Evolutionary conservation across 2,329 filamentous ascomycete genomes (phyloP).

Genomic region (Colletotrichum spinosum): DNA sequence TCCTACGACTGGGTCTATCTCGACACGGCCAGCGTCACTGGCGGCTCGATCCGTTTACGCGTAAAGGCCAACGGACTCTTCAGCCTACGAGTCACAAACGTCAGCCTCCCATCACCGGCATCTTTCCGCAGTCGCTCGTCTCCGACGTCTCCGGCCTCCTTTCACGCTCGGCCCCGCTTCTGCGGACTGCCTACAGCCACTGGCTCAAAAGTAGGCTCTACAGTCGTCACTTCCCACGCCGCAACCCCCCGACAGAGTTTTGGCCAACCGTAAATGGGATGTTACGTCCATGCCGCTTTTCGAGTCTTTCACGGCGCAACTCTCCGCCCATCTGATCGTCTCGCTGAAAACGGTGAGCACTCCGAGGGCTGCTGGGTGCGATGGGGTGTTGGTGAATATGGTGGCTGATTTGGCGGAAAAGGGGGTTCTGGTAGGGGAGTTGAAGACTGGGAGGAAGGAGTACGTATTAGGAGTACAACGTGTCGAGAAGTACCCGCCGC

Average conservation of each 20-base stretch:
- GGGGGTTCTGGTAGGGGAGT: neutral
- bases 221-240: no score
- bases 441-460: neutral
- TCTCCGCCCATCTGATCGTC: neutral
- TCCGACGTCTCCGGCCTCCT: neutral
- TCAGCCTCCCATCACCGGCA: neutral
- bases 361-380: neutral
- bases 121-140: neutral
- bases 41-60: slow-evolving; percentile 32
- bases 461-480: neutral
- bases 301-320: neutral
- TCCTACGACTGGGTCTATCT: no score
- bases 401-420: neutral
- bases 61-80: slow-evolving; percentile 42
- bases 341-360: neutral
- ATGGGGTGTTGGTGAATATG: neutral
- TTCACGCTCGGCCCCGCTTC: neutral
- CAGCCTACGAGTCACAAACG: slow-evolving; percentile 31
- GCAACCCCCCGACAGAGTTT: no score
- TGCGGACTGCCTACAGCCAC: neutral
- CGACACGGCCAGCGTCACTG: slow-evolving; percentile 33
- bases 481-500: no score
- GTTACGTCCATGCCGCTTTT: neutral
- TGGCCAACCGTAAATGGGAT: no score
- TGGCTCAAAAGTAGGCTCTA: no score